A percentile compares a stretch with the other conserved stretches of the same genome.
These are phyloP conservation scores for Exophiala sp. DNA, from an alignment of 2,329 filamentous ascomycete species.

Conservation along the genomic window DNA sequence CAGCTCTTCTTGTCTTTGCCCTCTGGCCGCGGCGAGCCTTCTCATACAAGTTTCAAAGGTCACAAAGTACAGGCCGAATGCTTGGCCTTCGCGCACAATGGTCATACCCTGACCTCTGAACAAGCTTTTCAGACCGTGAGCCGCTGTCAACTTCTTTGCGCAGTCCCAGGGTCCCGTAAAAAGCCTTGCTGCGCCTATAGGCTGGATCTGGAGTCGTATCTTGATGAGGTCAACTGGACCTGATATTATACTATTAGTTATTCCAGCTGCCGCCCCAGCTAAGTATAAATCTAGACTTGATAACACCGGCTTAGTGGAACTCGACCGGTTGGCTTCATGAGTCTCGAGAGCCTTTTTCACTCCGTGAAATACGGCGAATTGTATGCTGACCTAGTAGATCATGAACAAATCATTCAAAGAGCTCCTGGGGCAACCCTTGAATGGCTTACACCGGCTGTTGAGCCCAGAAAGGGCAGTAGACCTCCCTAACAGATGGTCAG, in stretches of 20 bases:
- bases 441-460: neutral
- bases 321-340: neutral
- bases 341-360: neutral
- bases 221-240: constrained; percentile 16
- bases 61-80: constrained; percentile 15
- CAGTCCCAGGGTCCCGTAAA: constrained; percentile 16
- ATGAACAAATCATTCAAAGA: no score
- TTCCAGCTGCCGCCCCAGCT: constrained; percentile 8
- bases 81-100: constrained; percentile 10
- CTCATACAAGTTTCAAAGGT: constrained; percentile 14
- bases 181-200: constrained; percentile 1
- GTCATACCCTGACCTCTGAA: constrained; percentile 14
- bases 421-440: no score
- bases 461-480: constrained; percentile 31
- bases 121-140: constrained; percentile 4
- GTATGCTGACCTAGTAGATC: constrained; percentile 8
- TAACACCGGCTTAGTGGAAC: neutral
- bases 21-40: neutral
- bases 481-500: no score
- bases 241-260: constrained; percentile 14
- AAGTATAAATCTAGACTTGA: constrained; percentile 6
- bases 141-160: constrained; percentile 1
- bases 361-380: constrained; percentile 16
- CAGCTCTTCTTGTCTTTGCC: constrained; percentile 7
- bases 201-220: constrained; percentile 16